These are phyloP conservation scores for Salix udensis DNA, from an alignment of 345 rosid species.

Conservation along the genomic window DNA sequence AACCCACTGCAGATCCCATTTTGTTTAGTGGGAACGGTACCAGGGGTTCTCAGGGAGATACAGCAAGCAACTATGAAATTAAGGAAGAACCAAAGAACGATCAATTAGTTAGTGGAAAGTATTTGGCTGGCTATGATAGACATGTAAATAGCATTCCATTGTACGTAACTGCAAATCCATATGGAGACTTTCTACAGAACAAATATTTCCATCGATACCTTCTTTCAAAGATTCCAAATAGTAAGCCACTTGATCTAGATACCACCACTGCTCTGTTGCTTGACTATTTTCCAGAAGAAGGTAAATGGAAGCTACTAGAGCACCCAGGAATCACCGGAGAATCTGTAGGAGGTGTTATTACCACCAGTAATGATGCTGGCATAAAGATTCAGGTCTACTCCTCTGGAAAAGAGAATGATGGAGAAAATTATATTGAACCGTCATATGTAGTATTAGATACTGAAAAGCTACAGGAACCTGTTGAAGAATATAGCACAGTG, in stretches of 20 bases:
- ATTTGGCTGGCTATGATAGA: constrained; percentile 31
- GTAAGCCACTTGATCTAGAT: constrained; percentile 60
- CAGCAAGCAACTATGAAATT: background rate
- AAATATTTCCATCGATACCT: constrained; percentile 36
- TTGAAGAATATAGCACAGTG: constrained; percentile 28
- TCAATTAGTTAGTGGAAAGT: constrained; percentile 32
- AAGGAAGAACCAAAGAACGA: constrained; percentile 16
- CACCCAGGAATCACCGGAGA: constrained; percentile 44
- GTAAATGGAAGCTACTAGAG: constrained; percentile 83
- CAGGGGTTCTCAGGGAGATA: constrained; percentile 15
- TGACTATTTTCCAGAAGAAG: constrained; percentile 89
- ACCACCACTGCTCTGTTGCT: constrained; percentile 69
- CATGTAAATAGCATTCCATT: constrained; percentile 36
- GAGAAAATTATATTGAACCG: constrained; percentile 56
- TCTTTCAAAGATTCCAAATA: constrained; percentile 41
- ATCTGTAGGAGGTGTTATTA: constrained; percentile 25
- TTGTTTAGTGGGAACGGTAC: constrained; percentile 4
- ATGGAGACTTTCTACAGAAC: constrained; percentile 33
- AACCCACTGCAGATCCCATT: constrained; percentile 15
- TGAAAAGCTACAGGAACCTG: constrained; percentile 41
- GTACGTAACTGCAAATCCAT: constrained; percentile 29
- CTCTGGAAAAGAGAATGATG: constrained; percentile 22
- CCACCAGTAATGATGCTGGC: constrained; percentile 25
- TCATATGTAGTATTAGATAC: constrained; percentile 59
- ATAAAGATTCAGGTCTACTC: constrained; percentile 24